These are phyloP conservation scores for Epichloe festucae DNA, from an alignment of 2,329 filamentous ascomycete genomes.

Conservation along the genomic window DNA sequence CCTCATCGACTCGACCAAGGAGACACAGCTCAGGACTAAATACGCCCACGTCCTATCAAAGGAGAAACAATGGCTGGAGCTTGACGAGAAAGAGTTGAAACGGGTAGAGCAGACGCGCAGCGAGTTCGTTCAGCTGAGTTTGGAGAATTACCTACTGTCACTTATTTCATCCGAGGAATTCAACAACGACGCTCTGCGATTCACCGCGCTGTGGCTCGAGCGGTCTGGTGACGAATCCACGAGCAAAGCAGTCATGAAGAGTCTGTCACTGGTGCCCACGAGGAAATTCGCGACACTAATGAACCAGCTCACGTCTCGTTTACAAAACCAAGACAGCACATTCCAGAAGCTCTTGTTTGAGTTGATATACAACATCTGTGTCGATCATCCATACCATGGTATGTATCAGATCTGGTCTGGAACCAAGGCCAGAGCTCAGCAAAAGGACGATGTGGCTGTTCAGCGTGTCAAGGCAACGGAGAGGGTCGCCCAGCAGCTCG, in stretches of 20 bases:
- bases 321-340: slow-evolving; percentile 54
- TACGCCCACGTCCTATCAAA: slow-evolving; percentile 52
- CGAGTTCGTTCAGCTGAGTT: slow-evolving; percentile 72
- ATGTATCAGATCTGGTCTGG: slow-evolving; percentile 95
- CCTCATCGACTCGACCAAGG: slow-evolving; percentile 36
- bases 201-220: slow-evolving; percentile 90
- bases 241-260: slow-evolving; percentile 60
- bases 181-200: slow-evolving; percentile 80
- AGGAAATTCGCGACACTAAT: slow-evolving; percentile 86
- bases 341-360: slow-evolving; percentile 69
- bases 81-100: slow-evolving; percentile 78
- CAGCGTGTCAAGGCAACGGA: slow-evolving; percentile 64
- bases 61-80: slow-evolving; percentile 77
- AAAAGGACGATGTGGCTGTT: slow-evolving; percentile 60
- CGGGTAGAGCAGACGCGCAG: slow-evolving; percentile 64
- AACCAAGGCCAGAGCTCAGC: slow-evolving; percentile 53
- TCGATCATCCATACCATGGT: slow-evolving; percentile 88
- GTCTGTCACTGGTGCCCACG: slow-evolving; percentile 66
- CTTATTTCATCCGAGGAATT: slow-evolving; percentile 76
- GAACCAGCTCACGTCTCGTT: slow-evolving; percentile 91
- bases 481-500: slow-evolving; percentile 50
- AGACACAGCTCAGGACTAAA: slow-evolving; percentile 39
- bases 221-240: slow-evolving; percentile 63
- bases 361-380: slow-evolving; percentile 72
- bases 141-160: slow-evolving; percentile 86